Base-by-base conservation (phyloP, 495 filamentous ascomycete species). In the Neurospora sp. region DNA sequence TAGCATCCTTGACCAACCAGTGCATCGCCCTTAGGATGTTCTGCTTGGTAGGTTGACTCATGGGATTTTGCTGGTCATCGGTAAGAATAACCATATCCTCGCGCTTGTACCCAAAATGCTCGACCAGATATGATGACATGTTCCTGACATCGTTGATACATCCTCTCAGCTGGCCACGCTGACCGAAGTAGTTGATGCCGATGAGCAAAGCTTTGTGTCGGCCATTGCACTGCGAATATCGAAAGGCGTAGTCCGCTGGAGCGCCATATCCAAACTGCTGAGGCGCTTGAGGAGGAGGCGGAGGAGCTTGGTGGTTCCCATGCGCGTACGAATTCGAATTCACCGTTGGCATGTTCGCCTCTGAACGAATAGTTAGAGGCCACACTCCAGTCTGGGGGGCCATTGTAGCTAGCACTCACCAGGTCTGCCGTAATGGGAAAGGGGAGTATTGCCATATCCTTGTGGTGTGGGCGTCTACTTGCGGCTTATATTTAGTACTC, bases 111-210 rank as follows among this genome's bases (percentile, higher is more conserved):
- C 92, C 92, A 79, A 96, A 99, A 76, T 93, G 90, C 78, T 94
- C 90, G 78, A 95, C 93, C 70, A 99, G 86, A 77, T 97, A 99
- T 71, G 87, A 85, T 34, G 93, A 96, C 96, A 99, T 96, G 80
- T 98, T 98, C 84, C 94, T 92, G 48, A 97, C 96, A 81, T 99
- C 96, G 81, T 98, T 98, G 85, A 98, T 98, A 80, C 96, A 99
- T 70, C 96, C 96, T 69, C 94, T 84, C 59, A 99, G 85, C 85
- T 98, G 93, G 71, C 94, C 95, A 71, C 92, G 89, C 81, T 98
- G 96, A 62, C 91, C 89, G 76, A 98, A 98, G 82, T 99, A 99
- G 84, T 99, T 99, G 85, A 98, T 97, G 45, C 96, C 96, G 74
- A 99, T 97, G 74, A 99, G 83, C 39, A 99, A 85, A 31, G 96